These are phyloP conservation scores for Daldinia concentrica DNA, from an alignment of 495 filamentous ascomycete species.

Conservation along the genomic window DNA sequence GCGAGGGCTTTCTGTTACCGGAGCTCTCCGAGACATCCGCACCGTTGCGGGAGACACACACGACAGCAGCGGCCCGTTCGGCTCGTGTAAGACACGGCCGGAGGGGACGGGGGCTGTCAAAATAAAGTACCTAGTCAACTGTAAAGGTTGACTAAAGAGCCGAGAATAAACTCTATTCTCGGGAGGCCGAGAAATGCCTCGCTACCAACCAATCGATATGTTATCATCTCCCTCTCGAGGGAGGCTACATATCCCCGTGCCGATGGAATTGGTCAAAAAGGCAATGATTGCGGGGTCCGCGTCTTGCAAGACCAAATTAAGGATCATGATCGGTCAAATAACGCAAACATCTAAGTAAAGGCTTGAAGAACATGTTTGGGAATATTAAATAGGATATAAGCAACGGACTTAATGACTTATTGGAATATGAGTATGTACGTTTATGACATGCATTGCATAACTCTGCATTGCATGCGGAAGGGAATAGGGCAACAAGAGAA, in stretches of 20 bases:
- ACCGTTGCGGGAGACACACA: slow-evolving; percentile 60
- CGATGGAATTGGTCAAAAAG: slow-evolving; percentile 13
- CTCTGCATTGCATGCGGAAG: slow-evolving; percentile 2
- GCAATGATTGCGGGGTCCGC: slow-evolving; percentile 18
- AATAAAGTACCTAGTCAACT: not conserved
- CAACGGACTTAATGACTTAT: slow-evolving; percentile 2
- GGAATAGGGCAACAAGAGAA: not conserved
- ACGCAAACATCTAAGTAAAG: slow-evolving; percentile 4
- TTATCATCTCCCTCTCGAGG: not conserved
- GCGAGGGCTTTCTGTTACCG: slow-evolving; percentile 57
- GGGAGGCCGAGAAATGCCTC: slow-evolving; percentile 15
- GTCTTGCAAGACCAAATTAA: slow-evolving; percentile 7
- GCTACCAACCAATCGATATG: not conserved
- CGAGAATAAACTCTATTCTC: slow-evolving; percentile 6
- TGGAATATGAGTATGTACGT: not conserved
- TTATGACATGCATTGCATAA: not conserved
- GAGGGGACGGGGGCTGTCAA: not conserved
- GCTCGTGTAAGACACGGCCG: slow-evolving; percentile 26
- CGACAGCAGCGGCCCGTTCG: slow-evolving; percentile 42
- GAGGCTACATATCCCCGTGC: not conserved
- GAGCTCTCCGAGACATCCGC: slow-evolving; percentile 57
- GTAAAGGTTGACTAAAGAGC: not conserved
- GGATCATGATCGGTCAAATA: slow-evolving; percentile 11
- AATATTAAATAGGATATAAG: not conserved
- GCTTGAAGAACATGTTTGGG: not conserved